Evolutionary conservation across 495 filamentous ascomycete genomes (phyloP).

Genomic region (Aspergillus cavernicola): DNA sequence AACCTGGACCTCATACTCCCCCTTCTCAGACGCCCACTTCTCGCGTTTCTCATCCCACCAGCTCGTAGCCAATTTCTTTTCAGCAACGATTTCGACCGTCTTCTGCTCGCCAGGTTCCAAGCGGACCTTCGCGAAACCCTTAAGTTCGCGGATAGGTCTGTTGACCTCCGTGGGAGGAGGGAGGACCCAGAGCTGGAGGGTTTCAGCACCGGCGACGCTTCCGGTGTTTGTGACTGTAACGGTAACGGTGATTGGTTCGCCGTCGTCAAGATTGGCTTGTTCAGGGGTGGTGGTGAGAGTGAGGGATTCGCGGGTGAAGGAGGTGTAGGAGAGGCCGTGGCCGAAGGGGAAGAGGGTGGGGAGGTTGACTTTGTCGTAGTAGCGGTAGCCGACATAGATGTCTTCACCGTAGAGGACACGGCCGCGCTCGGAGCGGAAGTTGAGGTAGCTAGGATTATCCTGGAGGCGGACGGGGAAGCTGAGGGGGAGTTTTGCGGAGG

Average conservation of each 20-base stretch:
- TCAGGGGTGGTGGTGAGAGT: conserved; percentile 38
- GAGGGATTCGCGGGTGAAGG: conserved; percentile 64
- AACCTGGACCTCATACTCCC: conserved; percentile 63
- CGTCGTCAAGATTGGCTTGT: conserved; percentile 27
- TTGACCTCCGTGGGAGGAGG: conserved; percentile 53
- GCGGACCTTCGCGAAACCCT: conserved; percentile 75
- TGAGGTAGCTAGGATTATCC: conserved; percentile 73
- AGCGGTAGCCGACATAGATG: conserved; percentile 78
- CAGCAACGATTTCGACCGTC: conserved; percentile 58
- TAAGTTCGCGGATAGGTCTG: conserved; percentile 72
- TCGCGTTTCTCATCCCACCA: conserved; percentile 72
- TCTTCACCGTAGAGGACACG: conserved; percentile 76
- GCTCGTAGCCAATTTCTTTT: conserved; percentile 72
- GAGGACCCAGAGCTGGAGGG: conserved; percentile 72
- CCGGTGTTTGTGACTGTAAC: conserved; percentile 70
- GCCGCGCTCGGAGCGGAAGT: conserved; percentile 74
- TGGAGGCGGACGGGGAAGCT: conserved; percentile 64
- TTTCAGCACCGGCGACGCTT: conserved; percentile 62
- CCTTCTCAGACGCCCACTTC: conserved; percentile 77
- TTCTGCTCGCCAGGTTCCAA: conserved; percentile 67
- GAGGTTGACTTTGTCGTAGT: conserved; percentile 70
- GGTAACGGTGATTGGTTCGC: conserved; percentile 54
- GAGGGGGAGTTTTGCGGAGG: conserved; percentile 52
- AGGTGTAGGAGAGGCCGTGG: conserved; percentile 79
- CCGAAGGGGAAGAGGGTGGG: conserved; percentile 74